A percentile compares a stretch with the other conserved stretches of the same genome.
phyloP scores from a whole-genome alignment of 1,139 yeast species.

The Starmera stellimalicola region DNA sequence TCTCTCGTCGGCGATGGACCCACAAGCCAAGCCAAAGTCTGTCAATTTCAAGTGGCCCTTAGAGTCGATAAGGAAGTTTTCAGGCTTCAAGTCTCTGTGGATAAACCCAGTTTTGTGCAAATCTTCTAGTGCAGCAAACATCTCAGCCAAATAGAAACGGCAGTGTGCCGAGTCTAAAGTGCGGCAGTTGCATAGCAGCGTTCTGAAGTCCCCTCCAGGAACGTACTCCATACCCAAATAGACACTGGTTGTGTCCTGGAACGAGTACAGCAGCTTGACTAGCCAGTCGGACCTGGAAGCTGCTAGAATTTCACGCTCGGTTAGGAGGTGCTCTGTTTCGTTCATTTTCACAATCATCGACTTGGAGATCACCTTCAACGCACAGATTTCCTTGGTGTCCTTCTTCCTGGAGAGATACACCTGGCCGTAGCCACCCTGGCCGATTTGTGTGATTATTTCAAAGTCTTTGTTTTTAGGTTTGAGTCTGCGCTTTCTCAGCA shows the following conservation, averaged over 20 bases:
- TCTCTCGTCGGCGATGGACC: slow-evolving; percentile 86
- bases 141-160: slow-evolving; percentile 87
- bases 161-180: slow-evolving; percentile 92
- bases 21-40: slow-evolving; percentile 96
- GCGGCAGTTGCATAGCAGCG: slow-evolving; percentile 87
- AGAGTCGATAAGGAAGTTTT: slow-evolving; percentile 87
- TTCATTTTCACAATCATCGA: slow-evolving; percentile 78
- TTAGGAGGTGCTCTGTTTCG: slow-evolving; percentile 90
- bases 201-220: slow-evolving; percentile 98
- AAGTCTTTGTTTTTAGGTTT: slow-evolving; percentile 94
- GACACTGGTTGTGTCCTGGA: slow-evolving; percentile 85
- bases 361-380: slow-evolving; percentile 86
- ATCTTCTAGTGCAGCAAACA: slow-evolving; percentile 92
- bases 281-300: slow-evolving; percentile 95
- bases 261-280: slow-evolving; percentile 86
- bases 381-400: slow-evolving; percentile 93
- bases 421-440: slow-evolving; percentile 99
- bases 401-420: slow-evolving; percentile 90
- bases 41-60: slow-evolving; percentile 95
- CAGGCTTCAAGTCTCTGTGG: slow-evolving; percentile 96
- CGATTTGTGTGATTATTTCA: slow-evolving; percentile 94
- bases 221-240: slow-evolving; percentile 98
- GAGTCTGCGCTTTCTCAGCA: slow-evolving; percentile 77
- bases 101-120: slow-evolving; percentile 93
- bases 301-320: slow-evolving; percentile 93